A percentile compares a stretch with the other conserved stretches of the same genome.
phyloP scores from a whole-genome alignment of 192 early-diverging fungal genomes.

The Phycomyces blakesleeanus region DNA sequence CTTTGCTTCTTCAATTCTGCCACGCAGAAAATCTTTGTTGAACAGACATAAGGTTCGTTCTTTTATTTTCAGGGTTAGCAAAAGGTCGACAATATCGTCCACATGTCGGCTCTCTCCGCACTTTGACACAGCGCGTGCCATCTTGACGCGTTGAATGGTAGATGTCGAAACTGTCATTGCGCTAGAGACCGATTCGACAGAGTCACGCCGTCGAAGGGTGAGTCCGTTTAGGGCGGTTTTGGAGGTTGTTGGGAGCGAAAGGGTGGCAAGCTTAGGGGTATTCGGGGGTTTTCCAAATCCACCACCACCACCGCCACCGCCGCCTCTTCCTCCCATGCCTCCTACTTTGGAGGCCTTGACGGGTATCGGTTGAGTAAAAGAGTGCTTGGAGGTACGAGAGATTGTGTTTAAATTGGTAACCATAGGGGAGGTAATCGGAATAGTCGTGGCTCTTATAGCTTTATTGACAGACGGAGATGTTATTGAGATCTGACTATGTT shows the following conservation, averaged over 20 bases:
- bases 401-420: too few relatives aligned
- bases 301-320: too few relatives aligned
- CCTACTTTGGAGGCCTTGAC: too few relatives aligned
- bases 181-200: constrained; percentile 22
- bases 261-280: background rate
- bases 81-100: constrained; percentile 38
- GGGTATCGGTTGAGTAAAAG: background rate
- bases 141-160: constrained; percentile 19
- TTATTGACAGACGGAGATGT: background rate
- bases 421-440: too few relatives aligned
- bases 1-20: constrained; percentile 32
- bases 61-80: constrained; percentile 34
- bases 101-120: constrained; percentile 11
- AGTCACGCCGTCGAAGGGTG: constrained; percentile 23
- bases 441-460: too few relatives aligned
- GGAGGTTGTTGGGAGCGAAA: background rate
- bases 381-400: too few relatives aligned
- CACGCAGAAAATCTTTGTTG: constrained; percentile 33
- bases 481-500: background rate
- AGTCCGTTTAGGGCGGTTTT: constrained; percentile 3
- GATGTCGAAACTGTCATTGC: constrained; percentile 19
- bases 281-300: background rate
- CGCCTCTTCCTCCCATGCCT: too few relatives aligned
- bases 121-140: constrained; percentile 26
- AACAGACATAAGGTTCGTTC: constrained; percentile 37